phyloP scores from a whole-genome alignment of 2,329 filamentous ascomycete genomes.

The Chalara sp. region DNA sequence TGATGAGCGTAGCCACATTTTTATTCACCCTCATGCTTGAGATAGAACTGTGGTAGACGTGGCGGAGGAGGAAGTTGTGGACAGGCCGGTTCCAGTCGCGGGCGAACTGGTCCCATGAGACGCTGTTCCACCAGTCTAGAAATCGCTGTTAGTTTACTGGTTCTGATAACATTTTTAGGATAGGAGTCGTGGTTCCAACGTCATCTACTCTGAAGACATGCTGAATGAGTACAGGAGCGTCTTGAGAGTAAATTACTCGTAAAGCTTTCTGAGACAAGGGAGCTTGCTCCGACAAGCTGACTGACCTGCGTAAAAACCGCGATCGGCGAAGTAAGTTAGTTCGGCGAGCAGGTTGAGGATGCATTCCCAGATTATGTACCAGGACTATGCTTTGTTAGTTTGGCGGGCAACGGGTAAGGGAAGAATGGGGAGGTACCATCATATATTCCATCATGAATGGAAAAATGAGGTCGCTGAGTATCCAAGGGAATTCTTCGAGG shows the following conservation, averaged over 20 bases:
- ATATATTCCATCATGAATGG: slow-evolving; percentile 76
- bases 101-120: slow-evolving; percentile 66
- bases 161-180: too few relatives aligned
- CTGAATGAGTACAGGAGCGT: too few relatives aligned
- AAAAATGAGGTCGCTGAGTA: slow-evolving; percentile 69
- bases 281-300: too few relatives aligned
- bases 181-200: too few relatives aligned
- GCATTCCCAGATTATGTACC: slow-evolving; percentile 78
- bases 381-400: slow-evolving; percentile 39
- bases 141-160: too few relatives aligned
- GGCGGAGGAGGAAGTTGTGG: slow-evolving; percentile 69
- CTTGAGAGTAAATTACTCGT: too few relatives aligned
- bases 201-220: too few relatives aligned
- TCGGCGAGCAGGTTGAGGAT: slow-evolving; percentile 72
- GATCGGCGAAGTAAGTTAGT: slow-evolving; percentile 69
- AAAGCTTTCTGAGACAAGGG: too few relatives aligned
- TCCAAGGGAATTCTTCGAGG: slow-evolving; percentile 64
- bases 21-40: slow-evolving; percentile 65
- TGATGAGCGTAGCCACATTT: slow-evolving; percentile 54
- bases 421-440: slow-evolving; percentile 12
- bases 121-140: slow-evolving; percentile 53
- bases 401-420: too few relatives aligned
- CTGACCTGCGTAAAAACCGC: slow-evolving; percentile 54
- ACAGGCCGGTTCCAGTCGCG: slow-evolving; percentile 79
- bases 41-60: slow-evolving; percentile 75